Evolutionary conservation across 179 eudicot species (phyloP).

Genomic region (Patellifolia procumbens): DNA sequence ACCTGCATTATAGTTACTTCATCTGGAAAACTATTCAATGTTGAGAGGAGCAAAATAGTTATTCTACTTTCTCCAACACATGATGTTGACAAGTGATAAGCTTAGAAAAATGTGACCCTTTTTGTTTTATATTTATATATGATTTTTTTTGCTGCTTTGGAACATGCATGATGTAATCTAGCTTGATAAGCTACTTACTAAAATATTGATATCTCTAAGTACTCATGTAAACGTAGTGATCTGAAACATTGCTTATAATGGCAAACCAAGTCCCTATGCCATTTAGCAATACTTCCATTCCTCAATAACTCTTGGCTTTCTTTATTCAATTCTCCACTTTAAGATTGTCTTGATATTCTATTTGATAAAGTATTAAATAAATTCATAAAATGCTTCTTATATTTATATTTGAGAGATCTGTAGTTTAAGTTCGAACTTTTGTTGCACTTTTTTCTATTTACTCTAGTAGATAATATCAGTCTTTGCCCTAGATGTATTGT

Average conservation of each 20-base stretch:
- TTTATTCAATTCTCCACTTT: too few species aligned
- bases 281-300: background rate
- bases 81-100: conserved; percentile 34
- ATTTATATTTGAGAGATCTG: too few species aligned
- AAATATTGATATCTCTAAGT: background rate
- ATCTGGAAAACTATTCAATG: conserved; percentile 13
- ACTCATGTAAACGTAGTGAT: background rate
- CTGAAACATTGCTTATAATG: background rate
- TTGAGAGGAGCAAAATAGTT: conserved; percentile 22
- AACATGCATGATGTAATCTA: conserved; percentile 11
- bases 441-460: too few species aligned
- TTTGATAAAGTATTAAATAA: too few species aligned
- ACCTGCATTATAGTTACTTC: conserved; percentile 11
- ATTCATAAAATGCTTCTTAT: too few species aligned
- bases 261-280: background rate
- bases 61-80: conserved; percentile 20
- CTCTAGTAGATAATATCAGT: too few species aligned
- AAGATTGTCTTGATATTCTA: too few species aligned
- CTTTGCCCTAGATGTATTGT: too few species aligned
- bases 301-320: too few species aligned
- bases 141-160: background rate
- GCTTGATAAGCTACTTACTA: conserved; percentile 8
- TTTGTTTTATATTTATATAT: background rate
- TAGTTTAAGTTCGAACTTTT: too few species aligned
- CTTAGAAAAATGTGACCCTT: conserved; percentile 18